Conservation (phyloP, 352 stramenopile species). For the Peronosclerospora sorghi region DNA sequence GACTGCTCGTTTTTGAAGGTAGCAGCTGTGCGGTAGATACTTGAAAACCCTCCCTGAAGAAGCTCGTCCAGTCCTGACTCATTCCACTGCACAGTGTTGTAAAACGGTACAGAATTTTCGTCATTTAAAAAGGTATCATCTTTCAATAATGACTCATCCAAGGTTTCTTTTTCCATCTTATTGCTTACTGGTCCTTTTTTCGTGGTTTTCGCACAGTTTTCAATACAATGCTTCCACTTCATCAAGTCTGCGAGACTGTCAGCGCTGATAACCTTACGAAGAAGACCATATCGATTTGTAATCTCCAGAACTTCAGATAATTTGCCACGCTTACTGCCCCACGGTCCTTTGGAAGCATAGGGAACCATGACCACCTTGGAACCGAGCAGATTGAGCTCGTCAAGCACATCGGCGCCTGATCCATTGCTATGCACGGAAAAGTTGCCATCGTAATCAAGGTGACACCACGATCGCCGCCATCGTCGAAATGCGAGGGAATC, state of each 20-base stretch:
- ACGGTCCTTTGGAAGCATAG: slow-evolving; percentile 40
- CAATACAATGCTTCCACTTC: slow-evolving; percentile 63
- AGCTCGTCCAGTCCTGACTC: slow-evolving; percentile 35
- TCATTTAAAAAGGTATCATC: slow-evolving; percentile 7
- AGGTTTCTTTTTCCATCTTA: slow-evolving; percentile 21
- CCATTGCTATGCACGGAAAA: slow-evolving; percentile 69
- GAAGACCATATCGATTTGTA: slow-evolving; percentile 26
- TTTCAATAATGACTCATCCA: slow-evolving; percentile 17
- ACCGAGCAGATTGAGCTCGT: slow-evolving; percentile 48
- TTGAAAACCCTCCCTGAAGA: slow-evolving; percentile 58
- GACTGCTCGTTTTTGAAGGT: slow-evolving; percentile 41
- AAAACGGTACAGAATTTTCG: slow-evolving; percentile 5
- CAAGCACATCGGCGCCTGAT: slow-evolving; percentile 46
- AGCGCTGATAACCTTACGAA: slow-evolving; percentile 59
- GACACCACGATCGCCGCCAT: slow-evolving; percentile 76
- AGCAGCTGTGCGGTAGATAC: slow-evolving; percentile 39
- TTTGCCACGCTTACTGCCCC: slow-evolving; percentile 16
- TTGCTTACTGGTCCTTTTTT: slow-evolving; percentile 20
- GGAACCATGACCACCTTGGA: slow-evolving; percentile 61
- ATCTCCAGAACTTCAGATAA: slow-evolving; percentile 46
- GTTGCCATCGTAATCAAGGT: slow-evolving; percentile 53
- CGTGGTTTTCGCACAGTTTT: slow-evolving; percentile 35
- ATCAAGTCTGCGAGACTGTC: slow-evolving; percentile 46
- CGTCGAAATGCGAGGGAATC: slow-evolving; percentile 75
- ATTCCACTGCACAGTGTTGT: slow-evolving; percentile 11